These are phyloP conservation scores for Trametes sanguinea DNA, from an alignment of 768 basidiomycete species.

Conservation along the genomic window DNA sequence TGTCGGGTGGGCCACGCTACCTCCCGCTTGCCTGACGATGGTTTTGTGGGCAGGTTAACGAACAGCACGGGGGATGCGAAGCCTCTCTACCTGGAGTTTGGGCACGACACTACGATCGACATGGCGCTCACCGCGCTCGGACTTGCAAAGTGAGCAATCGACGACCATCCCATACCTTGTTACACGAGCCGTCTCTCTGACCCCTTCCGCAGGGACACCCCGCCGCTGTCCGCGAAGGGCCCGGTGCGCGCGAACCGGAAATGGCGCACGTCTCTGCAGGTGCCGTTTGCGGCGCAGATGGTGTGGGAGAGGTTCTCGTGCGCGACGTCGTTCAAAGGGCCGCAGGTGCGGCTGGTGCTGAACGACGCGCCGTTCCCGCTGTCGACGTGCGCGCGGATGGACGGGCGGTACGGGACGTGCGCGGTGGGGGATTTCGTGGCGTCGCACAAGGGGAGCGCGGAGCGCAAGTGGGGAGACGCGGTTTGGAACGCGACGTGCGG, in stretches of 20 bases:
- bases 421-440: slow-evolving; percentile 38
- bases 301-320: slow-evolving; percentile 46
- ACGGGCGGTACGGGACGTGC: slow-evolving; percentile 40
- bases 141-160: slow-evolving; percentile 36
- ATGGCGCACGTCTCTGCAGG: slow-evolving; percentile 42
- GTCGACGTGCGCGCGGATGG: slow-evolving; percentile 35
- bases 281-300: slow-evolving; percentile 48
- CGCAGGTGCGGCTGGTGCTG: slow-evolving; percentile 45
- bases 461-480: slow-evolving; percentile 34
- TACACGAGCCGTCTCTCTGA: no score
- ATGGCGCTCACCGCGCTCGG: slow-evolving; percentile 40
- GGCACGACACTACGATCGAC: slow-evolving; percentile 45
- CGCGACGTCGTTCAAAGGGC: slow-evolving; percentile 34
- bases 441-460: slow-evolving; percentile 32
- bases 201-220: slow-evolving; percentile 34
- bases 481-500: slow-evolving; percentile 43
- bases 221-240: slow-evolving; percentile 33
- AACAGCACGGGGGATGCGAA: slow-evolving; percentile 38
- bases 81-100: slow-evolving; percentile 44
- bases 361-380: slow-evolving; percentile 44
- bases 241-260: slow-evolving; percentile 33
- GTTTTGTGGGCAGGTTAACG: slow-evolving; percentile 31
- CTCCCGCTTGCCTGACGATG: background rate
- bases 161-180: no score
- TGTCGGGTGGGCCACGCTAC: background rate